Evolutionary conservation across 352 stramenopile species (phyloP), one percentile per base, ranked within the genome.

Genomic region (Pythium apleroticum): DNA sequence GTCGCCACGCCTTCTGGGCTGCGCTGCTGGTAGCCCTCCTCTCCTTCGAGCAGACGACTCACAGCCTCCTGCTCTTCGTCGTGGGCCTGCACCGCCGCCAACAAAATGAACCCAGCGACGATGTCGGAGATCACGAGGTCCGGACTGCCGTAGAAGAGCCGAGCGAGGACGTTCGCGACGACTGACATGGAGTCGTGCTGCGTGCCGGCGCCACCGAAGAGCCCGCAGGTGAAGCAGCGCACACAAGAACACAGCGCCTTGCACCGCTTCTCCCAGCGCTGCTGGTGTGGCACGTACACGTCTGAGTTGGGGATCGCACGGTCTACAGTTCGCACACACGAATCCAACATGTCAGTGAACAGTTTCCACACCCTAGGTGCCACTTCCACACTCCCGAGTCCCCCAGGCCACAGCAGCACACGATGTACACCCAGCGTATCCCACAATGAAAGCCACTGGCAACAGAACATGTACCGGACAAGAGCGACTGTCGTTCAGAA

Each of bases 41-140:
- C 55, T 33, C 58, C 66, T 12, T 72, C 64, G 59, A 3, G 65
- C 71, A 20, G 62, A 76, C 11, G 73, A 63, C 4, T 30, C 17
- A 57, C 69, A 67, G 57, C 57, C 27, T 72, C 67, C 1, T 65
- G 61, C 20, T 70, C 60, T 59, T 91, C 83, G 63, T 96, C 87
- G 50, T 94, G 80, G 24, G 86, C 84, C 43, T 96, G 88, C 4
- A 96, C 86, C 0, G 86, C 86, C 0, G 85, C 86, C 3, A 96
- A 55, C 22, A 96, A 60, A 33, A 96, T 84, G 56, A 95, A 96
- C 1, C 88, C 88, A 0, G 88, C 88, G 27, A 95, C 78, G 59
- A 96, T 93, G 56, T 96, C 88, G 62, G 88, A 96, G 39, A 95
- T 90, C 19, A 96, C 88, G 31, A 96, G 81, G 56, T 96, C 86